Evolutionary conservation across 2,329 filamentous ascomycete species (phyloP), one percentile per base, ranked within the genome.

Genomic region (Colletotrichum musae): DNA sequence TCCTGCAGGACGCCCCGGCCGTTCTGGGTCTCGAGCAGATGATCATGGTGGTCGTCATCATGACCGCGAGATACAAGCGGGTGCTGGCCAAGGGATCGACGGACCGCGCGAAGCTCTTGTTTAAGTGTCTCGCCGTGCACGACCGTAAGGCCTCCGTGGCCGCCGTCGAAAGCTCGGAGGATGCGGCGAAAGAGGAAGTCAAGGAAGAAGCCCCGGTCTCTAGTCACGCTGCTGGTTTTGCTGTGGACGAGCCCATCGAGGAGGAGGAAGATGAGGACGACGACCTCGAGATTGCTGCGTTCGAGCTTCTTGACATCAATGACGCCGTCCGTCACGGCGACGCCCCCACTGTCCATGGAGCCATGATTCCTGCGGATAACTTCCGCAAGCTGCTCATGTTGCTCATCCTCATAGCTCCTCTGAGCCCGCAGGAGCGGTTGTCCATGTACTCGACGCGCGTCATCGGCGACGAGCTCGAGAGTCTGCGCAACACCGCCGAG

Each of bases 341-440:
- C 70, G 76, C 79, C 4, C 79, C 84, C 0, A 84, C 85, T 4
- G 86, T 89, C 1, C 86, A 89, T 51, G 86, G 87, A n/a, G 89
- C 91, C 36, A 89, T 92, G 72, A 92, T 94, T 58, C 92, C 92
- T 0, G 88, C 89, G 0, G 92, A 94, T 75, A 94, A 94, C 75
- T 88, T 94, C 64, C 86, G 90, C 52, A 91, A 89, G 73, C 80
- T 94, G 7, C 79, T 94, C 36, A 91, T 93, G 87, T 83, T 94
- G 4, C 83, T 94, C 13, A 82, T 94, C 1, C 81, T 94, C 9
- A 82, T 89, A 43, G 89, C 92, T 1, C 91, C 92, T 0, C 80
- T 94, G 5, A 85, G 86, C 54, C 80, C 88, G 0, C 90, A 92
- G 73, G 90, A 94, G 76, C 89, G 85, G 64, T 77, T 94, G 15